A percentile compares a stretch with the other conserved stretches of the same genome.
Conservation (phyloP, 176 grass and related monocot species). For the Aegilops tauschii region DNA sequence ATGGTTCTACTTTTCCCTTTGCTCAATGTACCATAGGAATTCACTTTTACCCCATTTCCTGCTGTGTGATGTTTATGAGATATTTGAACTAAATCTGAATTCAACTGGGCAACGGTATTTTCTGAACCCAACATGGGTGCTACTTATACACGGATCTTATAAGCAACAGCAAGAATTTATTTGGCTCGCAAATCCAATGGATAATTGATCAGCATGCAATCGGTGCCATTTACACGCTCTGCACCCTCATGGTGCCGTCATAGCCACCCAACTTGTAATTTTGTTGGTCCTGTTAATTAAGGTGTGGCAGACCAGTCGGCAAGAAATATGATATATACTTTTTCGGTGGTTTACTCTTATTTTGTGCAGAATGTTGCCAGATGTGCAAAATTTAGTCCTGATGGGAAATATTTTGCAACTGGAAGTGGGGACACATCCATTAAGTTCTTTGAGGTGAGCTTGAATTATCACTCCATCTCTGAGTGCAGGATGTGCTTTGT, state of each 20-base stretch:
- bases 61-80: not conserved
- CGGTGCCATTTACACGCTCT: not conserved
- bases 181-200: not conserved
- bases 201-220: not conserved
- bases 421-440: conserved; percentile 90
- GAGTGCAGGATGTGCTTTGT: not conserved
- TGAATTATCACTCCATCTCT: not conserved
- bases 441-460: conserved; percentile 86
- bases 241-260: not conserved
- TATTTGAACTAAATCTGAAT: conserved; percentile 11
- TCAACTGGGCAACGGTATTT: not conserved
- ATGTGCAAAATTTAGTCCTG: conserved; percentile 83
- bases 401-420: conserved; percentile 86
- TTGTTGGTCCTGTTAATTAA: not conserved
- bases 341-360: conserved; percentile 27
- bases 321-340: not conserved
- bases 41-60: not conserved
- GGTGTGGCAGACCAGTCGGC: not conserved
- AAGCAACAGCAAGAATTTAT: not conserved
- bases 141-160: not conserved
- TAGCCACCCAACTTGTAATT: not conserved
- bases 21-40: not conserved
- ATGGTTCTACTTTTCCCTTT: not conserved
- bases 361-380: conserved; percentile 71
- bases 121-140: not conserved